phyloP scores from a whole-genome alignment of 768 basidiomycete species.

The Leccinum boreale region DNA sequence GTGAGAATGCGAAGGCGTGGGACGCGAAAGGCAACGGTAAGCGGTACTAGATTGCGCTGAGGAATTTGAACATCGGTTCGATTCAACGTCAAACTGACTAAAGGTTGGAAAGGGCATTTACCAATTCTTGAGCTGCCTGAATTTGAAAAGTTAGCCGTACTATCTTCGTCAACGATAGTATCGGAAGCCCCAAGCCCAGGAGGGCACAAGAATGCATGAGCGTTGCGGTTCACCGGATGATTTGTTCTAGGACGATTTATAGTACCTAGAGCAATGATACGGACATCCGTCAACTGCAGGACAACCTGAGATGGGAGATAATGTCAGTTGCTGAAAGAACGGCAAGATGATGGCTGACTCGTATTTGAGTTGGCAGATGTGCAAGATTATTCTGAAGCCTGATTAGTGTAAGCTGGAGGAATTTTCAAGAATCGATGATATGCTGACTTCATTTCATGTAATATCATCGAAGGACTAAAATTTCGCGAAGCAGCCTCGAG shows the following conservation, averaged over 20 bases:
- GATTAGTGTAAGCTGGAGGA: slow-evolving; percentile 1
- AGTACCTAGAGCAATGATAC: slow-evolving; percentile 70
- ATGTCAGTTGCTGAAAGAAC: slow-evolving; percentile 5
- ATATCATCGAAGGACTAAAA: slow-evolving; percentile 64
- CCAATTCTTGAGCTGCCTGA: slow-evolving; percentile 7
- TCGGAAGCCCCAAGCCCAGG: slow-evolving; percentile 50
- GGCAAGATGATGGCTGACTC: slow-evolving; percentile 42
- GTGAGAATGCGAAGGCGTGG: slow-evolving; percentile 54
- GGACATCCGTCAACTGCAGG: slow-evolving; percentile 66
- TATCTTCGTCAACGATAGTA: neutral
- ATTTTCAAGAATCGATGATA: neutral
- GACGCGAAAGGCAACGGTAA: slow-evolving; percentile 49
- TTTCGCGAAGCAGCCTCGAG: slow-evolving; percentile 63
- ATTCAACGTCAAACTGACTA: neutral
- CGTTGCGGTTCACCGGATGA: slow-evolving; percentile 62
- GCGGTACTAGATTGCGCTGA: slow-evolving; percentile 7
- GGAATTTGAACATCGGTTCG: neutral
- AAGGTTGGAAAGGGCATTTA: neutral
- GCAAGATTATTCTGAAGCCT: slow-evolving; percentile 68
- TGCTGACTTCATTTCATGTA: slow-evolving; percentile 73
- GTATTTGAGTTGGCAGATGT: slow-evolving; percentile 62
- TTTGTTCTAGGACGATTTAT: slow-evolving; percentile 54
- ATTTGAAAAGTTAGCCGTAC: neutral
- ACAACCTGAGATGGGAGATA: slow-evolving; percentile 46
- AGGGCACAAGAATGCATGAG: slow-evolving; percentile 65